A percentile compares a stretch with the other conserved stretches of the same genome.
These are phyloP conservation scores for Botrytis byssoidea DNA, from an alignment of 2,329 filamentous ascomycete species.

Conservation along the genomic window DNA sequence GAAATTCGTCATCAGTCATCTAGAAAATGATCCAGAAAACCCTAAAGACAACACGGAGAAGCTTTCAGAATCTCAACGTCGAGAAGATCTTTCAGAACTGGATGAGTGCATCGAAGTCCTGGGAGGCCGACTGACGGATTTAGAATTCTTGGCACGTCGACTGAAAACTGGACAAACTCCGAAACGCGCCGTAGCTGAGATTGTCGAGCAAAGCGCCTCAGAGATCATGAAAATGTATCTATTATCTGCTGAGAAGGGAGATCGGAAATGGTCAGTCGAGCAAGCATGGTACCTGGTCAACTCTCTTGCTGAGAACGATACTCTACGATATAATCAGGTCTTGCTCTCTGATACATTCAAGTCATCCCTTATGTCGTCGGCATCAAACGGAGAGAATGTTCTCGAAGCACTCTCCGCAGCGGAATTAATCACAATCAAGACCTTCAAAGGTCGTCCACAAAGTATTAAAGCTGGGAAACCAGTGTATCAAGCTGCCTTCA, in stretches of 20 bases:
- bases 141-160: slow-evolving; percentile 88
- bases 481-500: slow-evolving; percentile 82
- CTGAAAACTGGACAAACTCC: slow-evolving; percentile 86
- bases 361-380: slow-evolving; percentile 48
- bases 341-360: slow-evolving; percentile 75
- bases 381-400: slow-evolving; percentile 66
- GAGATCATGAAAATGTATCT: slow-evolving; percentile 95
- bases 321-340: slow-evolving; percentile 80
- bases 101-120: slow-evolving; percentile 79
- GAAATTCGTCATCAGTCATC: slow-evolving; percentile 81
- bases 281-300: slow-evolving; percentile 92
- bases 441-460: slow-evolving; percentile 72
- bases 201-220: slow-evolving; percentile 82
- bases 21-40: slow-evolving; percentile 50
- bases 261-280: slow-evolving; percentile 71
- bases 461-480: slow-evolving; percentile 79
- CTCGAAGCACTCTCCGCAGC: slow-evolving; percentile 79
- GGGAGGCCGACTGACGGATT: slow-evolving; percentile 89
- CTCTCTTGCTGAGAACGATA: slow-evolving; percentile 65
- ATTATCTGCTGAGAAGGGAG: slow-evolving; percentile 50
- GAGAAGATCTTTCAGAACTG: slow-evolving; percentile 63
- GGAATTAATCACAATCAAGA: slow-evolving; percentile 78
- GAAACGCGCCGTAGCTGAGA: slow-evolving; percentile 76
- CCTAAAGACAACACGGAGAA: slow-evolving; percentile 35
- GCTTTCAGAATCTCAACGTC: slow-evolving; percentile 37